Evolutionary conservation across 2,329 filamentous ascomycete species (phyloP), one percentile per base, ranked within the genome.

Genomic region (Neofusicoccum parvum): DNA sequence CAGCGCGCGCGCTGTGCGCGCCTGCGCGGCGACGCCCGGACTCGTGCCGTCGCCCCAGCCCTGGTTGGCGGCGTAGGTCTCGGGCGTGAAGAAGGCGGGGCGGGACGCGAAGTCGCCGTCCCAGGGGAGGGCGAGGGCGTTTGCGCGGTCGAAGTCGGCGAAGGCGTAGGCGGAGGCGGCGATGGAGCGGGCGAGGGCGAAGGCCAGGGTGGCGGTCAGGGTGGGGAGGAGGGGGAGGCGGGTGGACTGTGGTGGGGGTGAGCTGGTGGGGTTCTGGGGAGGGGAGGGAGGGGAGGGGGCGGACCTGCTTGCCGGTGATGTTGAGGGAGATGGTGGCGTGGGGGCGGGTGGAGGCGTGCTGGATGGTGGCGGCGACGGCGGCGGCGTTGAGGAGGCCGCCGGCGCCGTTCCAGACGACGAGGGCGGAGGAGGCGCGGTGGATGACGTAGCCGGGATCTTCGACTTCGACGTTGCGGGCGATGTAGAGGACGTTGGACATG

Each of bases 1-100:
- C 39, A 64, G 66, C 4, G 20, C 27, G 5, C 45, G 6, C 34
- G 72, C 72, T 17, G 68, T 68, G 65, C 79, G 80, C 43, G 86
- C 85, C 68, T 81, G 76, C 39, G 5, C 41, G 1, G 56, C 56
- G 0, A 60, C 56, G 1, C n/a, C 27, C 32, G 41, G 41, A 27
- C 56, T 60, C 15, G 56, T 60, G 27, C 27, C 20, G 27, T 46
- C 56, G 37, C 37, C 37, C 37, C 37, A 39, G 3, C 37, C 12
- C 37, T 14, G 56, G 27, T 60, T 46, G 14, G 32, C 27, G 43
- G 56, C 56, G 32, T 60, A 60, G 27, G 56, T 60, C 43, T 60
- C 56, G 15, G 56, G 56, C 15, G 56, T 60, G 43, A 60, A 60
- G 9, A 20, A 59, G 3, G 20, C 3, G 0, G 56, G 56, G 11